Base-by-base conservation (phyloP, 1,139 yeast genomes). In the Trichomonascaceae sp. region DNA sequence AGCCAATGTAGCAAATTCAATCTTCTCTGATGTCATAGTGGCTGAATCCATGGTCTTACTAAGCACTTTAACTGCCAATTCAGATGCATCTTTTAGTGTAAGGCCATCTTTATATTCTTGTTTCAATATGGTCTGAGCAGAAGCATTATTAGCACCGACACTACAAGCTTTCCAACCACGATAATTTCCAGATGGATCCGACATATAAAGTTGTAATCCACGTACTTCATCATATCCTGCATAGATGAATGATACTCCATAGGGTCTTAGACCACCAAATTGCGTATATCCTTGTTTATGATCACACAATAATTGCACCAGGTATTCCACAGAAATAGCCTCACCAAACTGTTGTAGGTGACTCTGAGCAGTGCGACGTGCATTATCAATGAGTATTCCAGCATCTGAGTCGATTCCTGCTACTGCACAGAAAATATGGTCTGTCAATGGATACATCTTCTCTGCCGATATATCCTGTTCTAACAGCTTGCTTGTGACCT, bases 331-430 rank as follows among this genome's bases (percentile, higher is more conserved):
- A 19, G 97, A 97, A 54, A 93, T 87, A 61, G 89, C 89, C 71
- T 90, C 96, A 67, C 87, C 87, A 72, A 89, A 95, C 20, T 87
- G 81, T 70, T 87, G 84, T 65, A 91, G 76, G 70, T 93, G 87
- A 63, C 79, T 80, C 72, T 95, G 99, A 3, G 97, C 96, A 59
- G 78, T 76, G 43, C 82, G 80, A 63, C 99, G 79, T n/a, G 96
- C 96, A 63, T 83, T 83, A 70, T 89, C 87, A 62, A 95, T 87
- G 62, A 95, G 79, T 57, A 93, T 91, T 47, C 90, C 85, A 1
- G 99, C 99, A 72, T 95, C 99, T 1, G 98, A 95, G 48, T 95
- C 95, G 83, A 93, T 85, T 51, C 99, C 99, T 0, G 99, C 99
- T 39, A 95, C 99, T 0, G 98, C 96, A 64, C 95, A 89, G 52